Conservation (phyloP, 2,329 filamentous ascomycete genomes). For the Zasmidium citrigriseum region DNA sequence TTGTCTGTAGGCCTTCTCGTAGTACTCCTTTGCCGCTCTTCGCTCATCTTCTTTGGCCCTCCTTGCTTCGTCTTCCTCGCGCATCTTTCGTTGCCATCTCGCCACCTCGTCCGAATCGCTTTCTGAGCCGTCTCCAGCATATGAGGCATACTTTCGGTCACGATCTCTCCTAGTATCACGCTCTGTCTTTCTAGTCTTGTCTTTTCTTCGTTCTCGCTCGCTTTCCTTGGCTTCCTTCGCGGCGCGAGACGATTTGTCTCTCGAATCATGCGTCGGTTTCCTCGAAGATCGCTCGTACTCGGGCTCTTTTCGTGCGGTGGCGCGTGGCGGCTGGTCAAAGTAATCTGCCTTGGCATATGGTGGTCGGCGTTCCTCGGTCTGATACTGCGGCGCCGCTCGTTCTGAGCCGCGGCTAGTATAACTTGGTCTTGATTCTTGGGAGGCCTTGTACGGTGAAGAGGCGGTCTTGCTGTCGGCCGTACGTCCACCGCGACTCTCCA, state of each 20-base stretch:
- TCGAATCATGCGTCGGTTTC: slow-evolving; percentile 22
- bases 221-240: slow-evolving; percentile 25
- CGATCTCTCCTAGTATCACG: slow-evolving; percentile 43
- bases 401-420: slow-evolving; percentile 18
- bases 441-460: slow-evolving; percentile 16
- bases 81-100: slow-evolving; percentile 16
- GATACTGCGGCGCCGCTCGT: slow-evolving; percentile 29
- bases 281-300: slow-evolving; percentile 37
- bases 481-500: slow-evolving; percentile 38
- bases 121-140: slow-evolving; percentile 34
- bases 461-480: slow-evolving; percentile 15
- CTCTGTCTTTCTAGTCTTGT: slow-evolving; percentile 42
- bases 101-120: slow-evolving; percentile 32
- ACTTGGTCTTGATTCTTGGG: slow-evolving; percentile 12
- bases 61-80: slow-evolving; percentile 27
- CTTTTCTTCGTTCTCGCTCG: slow-evolving; percentile 41
- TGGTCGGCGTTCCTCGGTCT: slow-evolving; percentile 31
- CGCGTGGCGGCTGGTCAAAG: slow-evolving; percentile 36
- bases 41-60: slow-evolving; percentile 22
- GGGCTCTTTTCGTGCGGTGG: slow-evolving; percentile 40
- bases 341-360: slow-evolving; percentile 33
- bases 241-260: slow-evolving; percentile 21
- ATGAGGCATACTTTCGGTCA: slow-evolving; percentile 36
- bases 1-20: slow-evolving; percentile 24
- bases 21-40: slow-evolving; percentile 24